Evolutionary conservation across 1,284 basidiomycete genomes (phyloP).

Genomic region (Microbotryum lychnidis-dioicae): DNA sequence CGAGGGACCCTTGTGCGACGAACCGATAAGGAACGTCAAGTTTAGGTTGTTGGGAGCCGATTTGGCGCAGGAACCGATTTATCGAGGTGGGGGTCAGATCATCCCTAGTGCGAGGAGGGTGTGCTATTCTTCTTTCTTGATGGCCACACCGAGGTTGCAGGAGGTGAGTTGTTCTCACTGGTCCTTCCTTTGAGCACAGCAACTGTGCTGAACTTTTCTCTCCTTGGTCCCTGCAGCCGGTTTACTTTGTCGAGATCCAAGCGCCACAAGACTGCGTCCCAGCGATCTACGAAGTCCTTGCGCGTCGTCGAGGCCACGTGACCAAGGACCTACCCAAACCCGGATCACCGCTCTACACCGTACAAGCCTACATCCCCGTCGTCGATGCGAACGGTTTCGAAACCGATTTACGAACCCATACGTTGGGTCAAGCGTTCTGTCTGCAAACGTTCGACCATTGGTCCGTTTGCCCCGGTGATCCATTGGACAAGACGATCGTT

Average conservation of each 20-base stretch:
- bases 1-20: conserved; percentile 95
- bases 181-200: background rate
- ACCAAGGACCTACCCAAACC: conserved; percentile 96
- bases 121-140: conserved; percentile 97
- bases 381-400: conserved; percentile 99
- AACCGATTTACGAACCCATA: conserved; percentile 92
- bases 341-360: conserved; percentile 92
- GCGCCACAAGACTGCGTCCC: conserved; percentile 97
- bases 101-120: conserved; percentile 95
- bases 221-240: conserved; percentile 63
- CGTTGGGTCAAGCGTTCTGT: conserved; percentile 95
- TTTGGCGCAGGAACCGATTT: conserved; percentile 88
- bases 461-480: conserved; percentile 96
- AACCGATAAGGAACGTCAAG: conserved; percentile 97
- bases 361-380: conserved; percentile 94
- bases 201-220: background rate
- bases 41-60: conserved; percentile 89
- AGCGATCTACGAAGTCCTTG: conserved; percentile 93
- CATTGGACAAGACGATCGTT: conserved; percentile 89
- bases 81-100: conserved; percentile 94
- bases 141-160: conserved; percentile 48
- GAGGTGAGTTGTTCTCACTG: conserved; percentile 11
- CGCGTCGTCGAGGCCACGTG: conserved; percentile 91
- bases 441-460: conserved; percentile 96
- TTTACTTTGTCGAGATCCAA: conserved; percentile 97